These are phyloP conservation scores for Cladorrhinum samala DNA, from an alignment of 495 filamentous ascomycete species.

Conservation along the genomic window DNA sequence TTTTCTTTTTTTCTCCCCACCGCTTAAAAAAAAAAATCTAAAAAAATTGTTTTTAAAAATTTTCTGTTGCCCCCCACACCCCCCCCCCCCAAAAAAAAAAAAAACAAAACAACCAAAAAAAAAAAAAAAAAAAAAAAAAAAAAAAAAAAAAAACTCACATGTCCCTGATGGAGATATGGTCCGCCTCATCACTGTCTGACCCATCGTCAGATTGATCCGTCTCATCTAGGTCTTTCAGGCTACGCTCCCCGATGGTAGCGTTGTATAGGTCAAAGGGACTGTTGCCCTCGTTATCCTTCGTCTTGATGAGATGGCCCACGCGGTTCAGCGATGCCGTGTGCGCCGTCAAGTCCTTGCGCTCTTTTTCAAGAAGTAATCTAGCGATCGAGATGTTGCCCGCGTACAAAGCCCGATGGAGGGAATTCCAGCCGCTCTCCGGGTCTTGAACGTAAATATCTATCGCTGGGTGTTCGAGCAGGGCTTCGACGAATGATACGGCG, in stretches of 20 bases:
- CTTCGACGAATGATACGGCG: constrained; percentile 64
- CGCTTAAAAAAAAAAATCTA: too few species aligned
- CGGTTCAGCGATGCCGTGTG: constrained; percentile 37
- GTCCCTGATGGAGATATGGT: constrained; percentile 16
- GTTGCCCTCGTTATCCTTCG: constrained; percentile 91
- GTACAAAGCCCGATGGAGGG: constrained; percentile 87
- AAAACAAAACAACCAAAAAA: too few species aligned
- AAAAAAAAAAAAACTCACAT: constrained; percentile 13
- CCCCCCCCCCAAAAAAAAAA: too few species aligned
- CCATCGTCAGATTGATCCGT: constrained; percentile 28
- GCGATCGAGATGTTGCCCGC: constrained; percentile 87
- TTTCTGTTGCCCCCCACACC: too few species aligned
- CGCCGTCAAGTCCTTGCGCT: constrained; percentile 57
- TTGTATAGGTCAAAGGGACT: constrained; percentile 91
- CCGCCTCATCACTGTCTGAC: constrained; percentile 36
- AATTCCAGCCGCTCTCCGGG: constrained; percentile 90
- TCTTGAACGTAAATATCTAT: constrained; percentile 84
- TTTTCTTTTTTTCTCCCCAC: too few species aligned
- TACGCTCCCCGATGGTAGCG: constrained; percentile 63
- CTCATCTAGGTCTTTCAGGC: constrained; percentile 26
- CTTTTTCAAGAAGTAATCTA: constrained; percentile 67
- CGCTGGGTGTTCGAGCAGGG: constrained; percentile 72
- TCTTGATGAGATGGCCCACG: constrained; percentile 70
- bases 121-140: too few species aligned
- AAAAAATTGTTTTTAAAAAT: too few species aligned